These are phyloP conservation scores for Miamiensis avidus DNA, from an alignment of 169 alveolate genomes.

Conservation along the genomic window DNA sequence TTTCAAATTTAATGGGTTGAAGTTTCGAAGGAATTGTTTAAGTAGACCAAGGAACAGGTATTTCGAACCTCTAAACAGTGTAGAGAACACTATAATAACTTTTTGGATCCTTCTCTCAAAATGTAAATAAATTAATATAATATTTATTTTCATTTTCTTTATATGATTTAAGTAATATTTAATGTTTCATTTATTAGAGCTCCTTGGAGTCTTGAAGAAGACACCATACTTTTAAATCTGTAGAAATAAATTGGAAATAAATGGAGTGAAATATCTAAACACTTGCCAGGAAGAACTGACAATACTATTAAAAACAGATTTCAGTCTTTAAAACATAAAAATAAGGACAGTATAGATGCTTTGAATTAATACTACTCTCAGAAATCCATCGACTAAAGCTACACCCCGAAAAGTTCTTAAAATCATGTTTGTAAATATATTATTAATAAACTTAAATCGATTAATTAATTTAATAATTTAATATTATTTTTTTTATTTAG, in stretches of 20 bases:
- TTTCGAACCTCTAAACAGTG: conserved; percentile 20
- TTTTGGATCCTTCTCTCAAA: conserved; percentile 11
- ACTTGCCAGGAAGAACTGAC: conserved; percentile 78
- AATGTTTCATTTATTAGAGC: not conserved
- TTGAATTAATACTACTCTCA: not conserved
- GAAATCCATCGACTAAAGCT: not conserved
- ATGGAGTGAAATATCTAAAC: conserved; percentile 79
- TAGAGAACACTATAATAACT: conserved; percentile 25
- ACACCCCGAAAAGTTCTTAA: no score
- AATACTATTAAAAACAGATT: conserved; percentile 79
- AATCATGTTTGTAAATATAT: no score
- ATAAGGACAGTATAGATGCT: not conserved
- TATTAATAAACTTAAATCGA: no score
- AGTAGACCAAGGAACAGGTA: not conserved
- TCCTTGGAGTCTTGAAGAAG: conserved; percentile 80
- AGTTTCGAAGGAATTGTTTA: conserved; percentile 1
- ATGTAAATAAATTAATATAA: not conserved
- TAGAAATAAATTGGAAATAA: conserved; percentile 69
- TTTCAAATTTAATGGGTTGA: conserved; percentile 23
- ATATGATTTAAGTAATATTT: not conserved
- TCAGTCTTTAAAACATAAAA: conserved; percentile 69
- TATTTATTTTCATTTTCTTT: no score
- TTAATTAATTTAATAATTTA: no score
- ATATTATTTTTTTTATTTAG: no score
- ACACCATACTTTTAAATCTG: conserved; percentile 61